Percentiles rank a stretch among this genome's conserved stretches.
Evolutionary conservation across 169 alveolate species (phyloP).

Genomic region (Eimeria praecox): DNA sequence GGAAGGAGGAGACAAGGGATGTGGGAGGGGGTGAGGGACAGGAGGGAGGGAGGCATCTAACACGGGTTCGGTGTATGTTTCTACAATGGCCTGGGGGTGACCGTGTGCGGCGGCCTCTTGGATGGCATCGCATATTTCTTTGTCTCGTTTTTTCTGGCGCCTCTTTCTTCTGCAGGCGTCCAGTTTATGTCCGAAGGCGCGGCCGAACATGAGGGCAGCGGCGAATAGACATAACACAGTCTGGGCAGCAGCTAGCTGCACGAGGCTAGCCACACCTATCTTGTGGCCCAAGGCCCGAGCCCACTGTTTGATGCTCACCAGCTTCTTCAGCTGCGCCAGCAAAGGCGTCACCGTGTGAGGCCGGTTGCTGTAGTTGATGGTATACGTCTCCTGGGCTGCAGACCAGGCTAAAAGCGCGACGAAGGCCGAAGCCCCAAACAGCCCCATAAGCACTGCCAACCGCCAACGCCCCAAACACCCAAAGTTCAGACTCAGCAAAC

Average conservation of each 20-base stretch:
- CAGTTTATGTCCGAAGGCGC: conserved; percentile 35
- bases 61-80: background rate
- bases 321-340: background rate
- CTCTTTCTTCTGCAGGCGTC: conserved; percentile 22
- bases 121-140: background rate
- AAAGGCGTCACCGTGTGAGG: background rate
- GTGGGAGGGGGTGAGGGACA: background rate
- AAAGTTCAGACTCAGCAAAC: conserved; percentile 30
- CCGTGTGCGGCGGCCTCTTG: conserved; percentile 6
- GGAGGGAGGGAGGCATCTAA: background rate
- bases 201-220: conserved; percentile 23
- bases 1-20: background rate
- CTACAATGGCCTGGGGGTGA: conserved; percentile 21
- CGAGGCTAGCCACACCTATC: conserved; percentile 38
- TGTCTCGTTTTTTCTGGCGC: conserved; percentile 59
- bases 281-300: conserved; percentile 22
- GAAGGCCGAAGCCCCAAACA: conserved; percentile 24
- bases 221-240: conserved; percentile 28
- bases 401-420: conserved; percentile 30
- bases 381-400: conserved; percentile 47
- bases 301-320: conserved; percentile 48
- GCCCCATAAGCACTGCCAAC: conserved; percentile 7
- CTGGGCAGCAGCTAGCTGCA: conserved; percentile 36
- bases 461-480: conserved; percentile 47
- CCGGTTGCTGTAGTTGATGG: conserved; percentile 40